phyloP scores from a whole-genome alignment of 345 rosid species.

The Barbarea vulgaris region DNA sequence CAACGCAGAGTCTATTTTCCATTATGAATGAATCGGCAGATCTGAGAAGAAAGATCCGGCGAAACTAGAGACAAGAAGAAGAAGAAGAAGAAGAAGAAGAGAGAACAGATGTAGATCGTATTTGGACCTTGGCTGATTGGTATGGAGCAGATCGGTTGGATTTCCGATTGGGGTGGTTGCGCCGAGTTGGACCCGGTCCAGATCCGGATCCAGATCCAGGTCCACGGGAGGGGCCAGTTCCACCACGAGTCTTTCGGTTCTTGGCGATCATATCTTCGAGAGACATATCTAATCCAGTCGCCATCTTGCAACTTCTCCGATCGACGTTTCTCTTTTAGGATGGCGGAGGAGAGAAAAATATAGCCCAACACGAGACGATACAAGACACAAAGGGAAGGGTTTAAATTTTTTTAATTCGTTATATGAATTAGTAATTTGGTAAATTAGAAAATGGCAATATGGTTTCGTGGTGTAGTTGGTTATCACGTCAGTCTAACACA shows the following conservation, averaged over 20 bases:
- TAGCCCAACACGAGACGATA: not conserved
- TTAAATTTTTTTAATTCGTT: too few relatives aligned
- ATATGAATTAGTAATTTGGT: too few relatives aligned
- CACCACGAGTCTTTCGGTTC: conserved; percentile 59
- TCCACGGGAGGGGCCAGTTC: conserved; percentile 46
- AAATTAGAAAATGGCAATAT: too few relatives aligned
- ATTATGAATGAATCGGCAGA: conserved; percentile 32
- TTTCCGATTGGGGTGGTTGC: conserved; percentile 59
- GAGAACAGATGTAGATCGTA: conserved; percentile 24
- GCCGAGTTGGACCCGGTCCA: conserved; percentile 77
- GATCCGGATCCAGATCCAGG: conserved; percentile 68
- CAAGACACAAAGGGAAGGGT: not conserved
- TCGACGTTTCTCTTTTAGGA: conserved; percentile 21
- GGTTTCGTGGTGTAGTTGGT: conserved; percentile 99
- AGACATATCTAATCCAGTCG: conserved; percentile 91
- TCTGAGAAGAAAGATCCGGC: conserved; percentile 34
- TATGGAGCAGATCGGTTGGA: conserved; percentile 69
- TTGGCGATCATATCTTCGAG: conserved; percentile 93
- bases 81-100: conserved; percentile 22
- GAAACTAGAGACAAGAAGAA: conserved; percentile 23
- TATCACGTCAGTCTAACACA: conserved; percentile 95
- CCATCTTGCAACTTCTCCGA: conserved; percentile 47
- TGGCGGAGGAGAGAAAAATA: not conserved
- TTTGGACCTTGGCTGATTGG: conserved; percentile 50
- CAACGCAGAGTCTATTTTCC: conserved; percentile 18